Evolutionary conservation across 768 basidiomycete species (phyloP), one percentile per base, ranked within the genome.

Genomic region (Phylloporus sp.): DNA sequence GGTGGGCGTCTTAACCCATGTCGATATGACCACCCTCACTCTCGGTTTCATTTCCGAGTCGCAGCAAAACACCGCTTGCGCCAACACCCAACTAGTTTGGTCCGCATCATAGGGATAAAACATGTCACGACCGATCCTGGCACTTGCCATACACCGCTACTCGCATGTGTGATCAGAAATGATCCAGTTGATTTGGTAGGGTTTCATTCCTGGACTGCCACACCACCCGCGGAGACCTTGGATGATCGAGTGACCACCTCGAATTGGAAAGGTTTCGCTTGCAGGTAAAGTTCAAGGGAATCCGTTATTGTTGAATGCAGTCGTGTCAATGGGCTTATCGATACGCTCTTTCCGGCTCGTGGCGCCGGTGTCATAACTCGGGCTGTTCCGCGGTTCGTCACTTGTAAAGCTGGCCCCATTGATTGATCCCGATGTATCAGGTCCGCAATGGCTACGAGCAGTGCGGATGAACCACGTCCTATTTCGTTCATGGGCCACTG

Each of bases 171-270:
- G 31, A 41, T 29, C 7, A 24, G 37, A 44, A 27, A 40, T 31
- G 46, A 36, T 38, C 20, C 22, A 18, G 31, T 34, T 18, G 24
- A 41, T 44, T 29, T 26, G 26, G 48, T 28, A 27, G 35, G 13
- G 24, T 45, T 52, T 53, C 28, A 46, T 57, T 46, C 48, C 40
- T 18, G 24, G 34, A 20, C 21, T 18, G 22, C 35, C 23, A 33
- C 35, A 34, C 18, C 9, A 9, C 24, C 56, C 57, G 49, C 56
- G 52, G 56, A 38, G 43, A 46, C 45, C 55, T 38, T 42, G 46
- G 46, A n/a, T 26, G 46, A 39, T 35, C 17, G 1, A 22, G 6
- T 13, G 1, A n/a, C n/a, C n/a, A n/a, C n/a, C 31, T 38, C 13
- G 37, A 43, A 35, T 33, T 18, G 24, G 28, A 11, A 49, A 45